phyloP scores from a whole-genome alignment of 352 stramenopile genomes.

The Pythium monospermum region DNA sequence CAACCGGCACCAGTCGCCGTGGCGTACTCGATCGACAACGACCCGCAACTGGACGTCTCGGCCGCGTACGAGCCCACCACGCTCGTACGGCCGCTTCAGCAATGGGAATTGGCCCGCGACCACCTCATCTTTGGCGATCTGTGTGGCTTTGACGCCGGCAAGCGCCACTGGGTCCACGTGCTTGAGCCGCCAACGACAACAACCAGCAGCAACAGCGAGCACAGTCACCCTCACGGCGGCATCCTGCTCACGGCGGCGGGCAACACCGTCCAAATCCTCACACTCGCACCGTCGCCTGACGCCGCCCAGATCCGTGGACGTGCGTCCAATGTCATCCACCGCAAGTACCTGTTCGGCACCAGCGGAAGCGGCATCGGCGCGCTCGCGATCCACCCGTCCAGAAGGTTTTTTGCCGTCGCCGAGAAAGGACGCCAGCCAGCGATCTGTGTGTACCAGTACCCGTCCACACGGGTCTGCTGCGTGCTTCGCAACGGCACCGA shows the following conservation, averaged over 20 bases:
- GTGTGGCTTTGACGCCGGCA: conserved; percentile 55
- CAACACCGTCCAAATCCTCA: conserved; percentile 73
- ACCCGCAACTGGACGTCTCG: conserved; percentile 21
- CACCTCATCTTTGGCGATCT: conserved; percentile 66
- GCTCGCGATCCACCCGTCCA: conserved; percentile 65
- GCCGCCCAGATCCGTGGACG: neutral
- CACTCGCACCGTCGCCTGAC: conserved; percentile 22
- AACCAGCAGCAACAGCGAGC: too few relatives aligned
- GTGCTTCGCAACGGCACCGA: conserved; percentile 85
- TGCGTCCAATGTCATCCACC: conserved; percentile 21
- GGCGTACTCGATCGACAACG: conserved; percentile 9
- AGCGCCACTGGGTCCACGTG: conserved; percentile 64
- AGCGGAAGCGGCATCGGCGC: conserved; percentile 59
- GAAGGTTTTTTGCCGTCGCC: conserved; percentile 79
- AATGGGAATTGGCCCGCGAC: conserved; percentile 73
- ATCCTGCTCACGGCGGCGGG: conserved; percentile 61
- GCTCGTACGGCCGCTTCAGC: conserved; percentile 40
- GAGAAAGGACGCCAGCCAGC: conserved; percentile 86
- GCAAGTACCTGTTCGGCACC: conserved; percentile 63
- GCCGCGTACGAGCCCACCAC: conserved; percentile 25
- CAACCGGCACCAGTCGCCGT: too few relatives aligned
- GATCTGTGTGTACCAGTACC: conserved; percentile 88
- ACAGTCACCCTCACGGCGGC: conserved; percentile 37
- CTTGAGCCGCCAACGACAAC: conserved; percentile 51
- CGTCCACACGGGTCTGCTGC: conserved; percentile 55